Percentiles rank a stretch among this genome's conserved stretches.
These are phyloP conservation scores for apple (Malus domestica) DNA, from an alignment of 306 rosid genomes.

Conservation along the genomic window DNA sequence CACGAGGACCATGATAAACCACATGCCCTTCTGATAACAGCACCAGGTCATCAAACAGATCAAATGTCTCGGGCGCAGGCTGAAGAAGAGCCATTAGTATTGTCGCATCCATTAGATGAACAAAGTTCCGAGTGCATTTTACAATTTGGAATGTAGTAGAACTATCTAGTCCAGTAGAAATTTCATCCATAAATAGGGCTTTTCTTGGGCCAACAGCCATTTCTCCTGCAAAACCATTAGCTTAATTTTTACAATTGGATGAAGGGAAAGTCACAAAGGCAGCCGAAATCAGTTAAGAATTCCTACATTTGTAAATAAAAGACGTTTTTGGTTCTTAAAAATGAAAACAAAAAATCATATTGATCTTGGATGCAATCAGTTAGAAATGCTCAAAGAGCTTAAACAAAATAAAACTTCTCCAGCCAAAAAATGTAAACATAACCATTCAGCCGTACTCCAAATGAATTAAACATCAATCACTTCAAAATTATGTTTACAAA, in stretches of 20 bases:
- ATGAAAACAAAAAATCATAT: neutral
- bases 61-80: constrained; percentile 93
- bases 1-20: constrained; percentile 81
- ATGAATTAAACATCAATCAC: too few species aligned
- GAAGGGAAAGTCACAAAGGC: neutral
- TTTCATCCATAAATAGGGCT: constrained; percentile 83
- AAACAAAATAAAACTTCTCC: neutral
- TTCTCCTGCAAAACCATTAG: constrained; percentile 47
- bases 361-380: neutral
- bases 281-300: neutral
- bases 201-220: constrained; percentile 90
- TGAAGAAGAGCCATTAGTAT: constrained; percentile 82
- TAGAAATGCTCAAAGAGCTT: neutral
- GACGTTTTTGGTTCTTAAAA: neutral
- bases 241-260: neutral
- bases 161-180: constrained; percentile 92
- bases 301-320: neutral
- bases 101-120: constrained; percentile 81
- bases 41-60: constrained; percentile 74
- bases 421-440: neutral
- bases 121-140: constrained; percentile 67
- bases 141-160: constrained; percentile 81
- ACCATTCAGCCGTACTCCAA: too few species aligned
- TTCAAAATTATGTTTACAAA: too few species aligned
- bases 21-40: constrained; percentile 64